A percentile compares a stretch with the other conserved stretches of the same genome.
phyloP scores from a whole-genome alignment of 371 early-diverging fungal genomes.

The Homolaphlyctis polyrhiza region DNA sequence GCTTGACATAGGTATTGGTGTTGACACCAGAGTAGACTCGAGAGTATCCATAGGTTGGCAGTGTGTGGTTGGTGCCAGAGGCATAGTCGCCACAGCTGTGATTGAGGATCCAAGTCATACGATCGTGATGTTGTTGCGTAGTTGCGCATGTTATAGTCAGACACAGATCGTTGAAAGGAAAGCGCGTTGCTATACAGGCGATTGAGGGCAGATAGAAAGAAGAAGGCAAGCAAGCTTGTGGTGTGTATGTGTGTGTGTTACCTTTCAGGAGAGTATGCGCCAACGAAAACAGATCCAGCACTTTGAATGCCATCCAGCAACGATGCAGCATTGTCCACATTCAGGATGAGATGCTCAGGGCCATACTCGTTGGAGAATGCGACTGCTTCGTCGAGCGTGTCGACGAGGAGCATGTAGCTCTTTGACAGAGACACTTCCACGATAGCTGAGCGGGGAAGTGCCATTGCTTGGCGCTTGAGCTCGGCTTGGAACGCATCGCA shows the following conservation, averaged over 20 bases:
- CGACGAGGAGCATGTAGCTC: slow-evolving; percentile 65
- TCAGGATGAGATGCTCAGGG: slow-evolving; percentile 96
- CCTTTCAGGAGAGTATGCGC: slow-evolving; percentile 92
- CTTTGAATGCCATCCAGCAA: slow-evolving; percentile 65
- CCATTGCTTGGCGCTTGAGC: slow-evolving; percentile 74
- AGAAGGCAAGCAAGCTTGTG: neutral
- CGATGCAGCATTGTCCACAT: slow-evolving; percentile 68
- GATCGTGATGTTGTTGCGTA: too few relatives aligned
- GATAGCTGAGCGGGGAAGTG: slow-evolving; percentile 84
- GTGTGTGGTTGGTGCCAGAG: slow-evolving; percentile 98
- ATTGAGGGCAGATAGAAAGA: neutral
- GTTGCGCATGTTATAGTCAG: too few relatives aligned
- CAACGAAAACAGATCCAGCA: slow-evolving; percentile 96
- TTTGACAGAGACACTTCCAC: slow-evolving; percentile 83
- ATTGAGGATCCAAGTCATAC: neutral
- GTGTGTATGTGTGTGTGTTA: slow-evolving; percentile 17
- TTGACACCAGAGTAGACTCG: slow-evolving; percentile 97
- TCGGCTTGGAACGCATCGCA: slow-evolving; percentile 71
- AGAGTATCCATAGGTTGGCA: slow-evolving; percentile 97
- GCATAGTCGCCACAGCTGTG: slow-evolving; percentile 95
- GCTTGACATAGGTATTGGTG: slow-evolving; percentile 89
- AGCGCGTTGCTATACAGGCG: too few relatives aligned
- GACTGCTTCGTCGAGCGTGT: slow-evolving; percentile 72
- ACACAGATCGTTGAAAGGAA: too few relatives aligned
- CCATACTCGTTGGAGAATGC: slow-evolving; percentile 91